Evolutionary conservation across 2,329 filamentous ascomycete species (phyloP).

Genomic region (Pyricularia grisea): DNA sequence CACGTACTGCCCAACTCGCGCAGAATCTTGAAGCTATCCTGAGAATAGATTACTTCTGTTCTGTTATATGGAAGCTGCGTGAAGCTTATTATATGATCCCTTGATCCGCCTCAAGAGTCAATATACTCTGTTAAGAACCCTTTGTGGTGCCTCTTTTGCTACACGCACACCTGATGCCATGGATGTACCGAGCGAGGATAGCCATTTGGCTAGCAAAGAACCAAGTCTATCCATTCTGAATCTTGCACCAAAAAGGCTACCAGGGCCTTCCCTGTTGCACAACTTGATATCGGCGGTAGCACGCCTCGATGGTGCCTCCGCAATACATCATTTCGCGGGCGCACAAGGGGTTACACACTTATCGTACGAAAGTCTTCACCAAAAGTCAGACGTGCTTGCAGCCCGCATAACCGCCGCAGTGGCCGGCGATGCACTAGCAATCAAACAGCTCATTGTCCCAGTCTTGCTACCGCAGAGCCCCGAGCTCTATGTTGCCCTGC

Average conservation of each 20-base stretch:
- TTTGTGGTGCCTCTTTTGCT: neutral
- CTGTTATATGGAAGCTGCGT: neutral
- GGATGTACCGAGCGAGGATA: neutral
- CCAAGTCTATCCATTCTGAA: conserved; percentile 35
- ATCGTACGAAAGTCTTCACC: conserved; percentile 56
- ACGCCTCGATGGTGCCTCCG: conserved; percentile 26
- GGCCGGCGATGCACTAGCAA: neutral
- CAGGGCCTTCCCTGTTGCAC: conserved; percentile 38
- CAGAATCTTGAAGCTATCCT: neutral
- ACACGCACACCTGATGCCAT: neutral
- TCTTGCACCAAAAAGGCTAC: conserved; percentile 26
- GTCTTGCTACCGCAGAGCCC: conserved; percentile 69
- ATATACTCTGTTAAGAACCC: neutral
- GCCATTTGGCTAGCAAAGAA: neutral
- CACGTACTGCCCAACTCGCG: neutral
- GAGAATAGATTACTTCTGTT: neutral
- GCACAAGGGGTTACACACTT: conserved; percentile 35
- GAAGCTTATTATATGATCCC: neutral
- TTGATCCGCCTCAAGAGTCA: neutral
- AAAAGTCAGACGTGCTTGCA: conserved; percentile 46
- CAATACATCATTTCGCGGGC: conserved; percentile 54
- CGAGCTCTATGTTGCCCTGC: conserved; percentile 66
- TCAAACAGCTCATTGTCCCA: conserved; percentile 51
- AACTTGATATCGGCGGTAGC: conserved; percentile 45
- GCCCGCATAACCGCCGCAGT: conserved; percentile 27